Evolutionary conservation across 257 asterid genomes (phyloP).

Genomic region (Salvia splendens): DNA sequence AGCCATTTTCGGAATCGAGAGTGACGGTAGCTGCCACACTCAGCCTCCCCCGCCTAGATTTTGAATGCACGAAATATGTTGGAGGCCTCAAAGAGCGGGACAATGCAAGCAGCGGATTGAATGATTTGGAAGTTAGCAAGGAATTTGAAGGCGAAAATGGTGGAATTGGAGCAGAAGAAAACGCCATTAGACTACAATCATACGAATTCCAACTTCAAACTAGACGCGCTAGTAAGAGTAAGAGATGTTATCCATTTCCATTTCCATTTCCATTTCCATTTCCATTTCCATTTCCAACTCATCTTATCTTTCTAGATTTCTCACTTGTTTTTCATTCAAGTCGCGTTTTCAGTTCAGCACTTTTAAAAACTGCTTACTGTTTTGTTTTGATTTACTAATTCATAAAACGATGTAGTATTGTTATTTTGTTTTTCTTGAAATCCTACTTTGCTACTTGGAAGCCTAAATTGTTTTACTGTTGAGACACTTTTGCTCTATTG

Average conservation of each 20-base stretch:
- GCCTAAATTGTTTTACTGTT: too few species aligned
- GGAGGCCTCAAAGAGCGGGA: conserved; percentile 41
- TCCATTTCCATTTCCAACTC: conserved; percentile 2
- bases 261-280: too few species aligned
- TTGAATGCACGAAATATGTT: conserved; percentile 27
- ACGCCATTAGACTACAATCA: conserved; percentile 38
- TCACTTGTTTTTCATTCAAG: background rate
- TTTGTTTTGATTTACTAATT: too few species aligned
- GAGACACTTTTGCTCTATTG: too few species aligned
- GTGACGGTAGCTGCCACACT: conserved; percentile 61
- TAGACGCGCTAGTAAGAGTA: background rate
- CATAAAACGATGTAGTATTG: too few species aligned
- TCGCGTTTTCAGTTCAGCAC: background rate
- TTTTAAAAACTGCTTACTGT: too few species aligned
- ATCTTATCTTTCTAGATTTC: background rate
- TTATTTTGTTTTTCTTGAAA: too few species aligned
- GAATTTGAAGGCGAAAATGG: conserved; percentile 35
- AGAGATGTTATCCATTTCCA: conserved; percentile 16
- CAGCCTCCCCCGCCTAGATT: conserved; percentile 31
- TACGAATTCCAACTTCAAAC: too few species aligned
- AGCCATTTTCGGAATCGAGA: conserved; percentile 67
- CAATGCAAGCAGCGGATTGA: conserved; percentile 37
- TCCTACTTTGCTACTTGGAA: too few species aligned
- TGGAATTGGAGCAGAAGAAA: conserved; percentile 34
- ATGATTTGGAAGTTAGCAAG: conserved; percentile 29